These are phyloP conservation scores for Pseudoscleropodium purum DNA, from an alignment of 225 moss, liverwort and hornwort species.

Conservation along the genomic window DNA sequence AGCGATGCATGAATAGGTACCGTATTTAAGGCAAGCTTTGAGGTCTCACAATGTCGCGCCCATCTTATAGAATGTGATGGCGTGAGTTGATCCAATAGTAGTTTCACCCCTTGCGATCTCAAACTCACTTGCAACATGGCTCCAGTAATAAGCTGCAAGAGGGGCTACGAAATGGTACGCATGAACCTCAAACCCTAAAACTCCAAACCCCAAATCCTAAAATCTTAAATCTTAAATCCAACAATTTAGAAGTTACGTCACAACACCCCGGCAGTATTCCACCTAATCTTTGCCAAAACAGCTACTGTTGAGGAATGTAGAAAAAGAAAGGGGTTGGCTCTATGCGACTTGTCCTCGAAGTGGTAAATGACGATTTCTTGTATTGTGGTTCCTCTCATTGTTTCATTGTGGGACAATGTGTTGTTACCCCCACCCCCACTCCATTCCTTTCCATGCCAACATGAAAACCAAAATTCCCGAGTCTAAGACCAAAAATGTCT, in stretches of 20 bases:
- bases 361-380: not conserved
- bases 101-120: slow-evolving; percentile 18
- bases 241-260: not conserved
- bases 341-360: not conserved
- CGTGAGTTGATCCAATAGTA: slow-evolving; percentile 30
- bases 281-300: not conserved
- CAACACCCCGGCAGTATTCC: not conserved
- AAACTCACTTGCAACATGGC: slow-evolving; percentile 3
- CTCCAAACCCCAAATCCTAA: not conserved
- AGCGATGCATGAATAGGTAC: not conserved
- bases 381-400: not conserved
- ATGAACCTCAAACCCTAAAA: not conserved
- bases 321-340: not conserved
- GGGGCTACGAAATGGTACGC: not conserved
- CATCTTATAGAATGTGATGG: slow-evolving; percentile 21
- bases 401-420: not conserved
- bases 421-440: not conserved
- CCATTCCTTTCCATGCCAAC: not conserved
- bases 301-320: not conserved
- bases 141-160: not conserved
- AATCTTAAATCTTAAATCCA: not conserved
- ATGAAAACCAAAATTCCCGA: not conserved
- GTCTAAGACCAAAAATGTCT: not conserved
- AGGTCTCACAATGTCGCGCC: slow-evolving; percentile 17
- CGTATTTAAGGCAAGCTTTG: slow-evolving; percentile 8